Percentiles rank a stretch among this genome's conserved stretches.
Conservation (phyloP, 1,284 basidiomycete genomes). For the Amylostereum areolatum region DNA sequence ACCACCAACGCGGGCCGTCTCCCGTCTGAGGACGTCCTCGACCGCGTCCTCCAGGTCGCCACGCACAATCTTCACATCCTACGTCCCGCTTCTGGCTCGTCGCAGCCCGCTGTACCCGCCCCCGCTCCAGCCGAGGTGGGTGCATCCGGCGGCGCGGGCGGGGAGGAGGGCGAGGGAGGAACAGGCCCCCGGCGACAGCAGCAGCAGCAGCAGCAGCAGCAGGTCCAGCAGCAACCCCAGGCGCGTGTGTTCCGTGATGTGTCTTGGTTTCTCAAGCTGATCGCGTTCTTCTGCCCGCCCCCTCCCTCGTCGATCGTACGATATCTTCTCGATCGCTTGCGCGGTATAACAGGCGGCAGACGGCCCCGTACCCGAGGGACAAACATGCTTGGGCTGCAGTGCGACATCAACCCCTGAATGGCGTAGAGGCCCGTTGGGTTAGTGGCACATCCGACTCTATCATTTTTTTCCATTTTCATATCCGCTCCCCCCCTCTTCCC, state of each 20-base stretch:
- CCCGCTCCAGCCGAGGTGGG: not conserved
- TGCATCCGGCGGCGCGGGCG: conserved; percentile 19
- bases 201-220: too few species aligned
- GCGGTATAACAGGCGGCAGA: conserved; percentile 33
- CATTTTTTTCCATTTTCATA: too few species aligned
- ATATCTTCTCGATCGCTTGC: conserved; percentile 11
- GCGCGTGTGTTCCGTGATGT: too few species aligned
- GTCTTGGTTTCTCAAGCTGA: too few species aligned
- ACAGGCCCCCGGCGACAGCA: too few species aligned
- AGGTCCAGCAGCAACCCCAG: too few species aligned
- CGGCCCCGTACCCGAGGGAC: conserved; percentile 44
- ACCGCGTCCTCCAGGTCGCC: conserved; percentile 44
- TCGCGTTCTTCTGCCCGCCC: conserved; percentile 15
- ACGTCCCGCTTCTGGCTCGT: conserved; percentile 25
- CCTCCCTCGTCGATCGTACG: conserved; percentile 4
- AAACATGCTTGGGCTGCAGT: conserved; percentile 70
- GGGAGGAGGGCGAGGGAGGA: conserved; percentile 11
- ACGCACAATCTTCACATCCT: conserved; percentile 47
- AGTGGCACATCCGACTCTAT: conserved; percentile 15
- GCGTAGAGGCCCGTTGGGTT: conserved; percentile 74
- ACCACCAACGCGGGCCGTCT: conserved; percentile 24
- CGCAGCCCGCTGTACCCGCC: not conserved
- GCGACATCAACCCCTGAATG: conserved; percentile 84
- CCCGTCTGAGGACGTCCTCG: conserved; percentile 32
- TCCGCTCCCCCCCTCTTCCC: too few species aligned